Percentiles rank a stretch among this genome's conserved stretches.
These are phyloP conservation scores for Pseudocercospora fijiensis DNA, from an alignment of 2,329 filamentous ascomycete genomes.

Conservation along the genomic window DNA sequence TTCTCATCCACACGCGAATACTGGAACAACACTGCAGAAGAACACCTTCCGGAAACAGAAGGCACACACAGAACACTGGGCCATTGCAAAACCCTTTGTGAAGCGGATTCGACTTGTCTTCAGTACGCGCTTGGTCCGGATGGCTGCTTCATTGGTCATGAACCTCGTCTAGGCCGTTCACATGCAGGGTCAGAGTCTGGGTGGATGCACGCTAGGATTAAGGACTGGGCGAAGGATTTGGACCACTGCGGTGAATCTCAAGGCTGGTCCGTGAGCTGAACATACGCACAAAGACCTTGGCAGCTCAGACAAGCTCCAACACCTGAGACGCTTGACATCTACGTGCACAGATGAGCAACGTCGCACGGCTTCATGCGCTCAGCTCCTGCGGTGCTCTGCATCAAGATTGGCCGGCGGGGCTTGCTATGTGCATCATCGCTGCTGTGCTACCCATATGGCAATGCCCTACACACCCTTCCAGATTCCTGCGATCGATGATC, in stretches of 20 bases:
- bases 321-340: not conserved
- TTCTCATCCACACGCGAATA: slow-evolving; percentile 22
- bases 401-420: not conserved
- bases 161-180: slow-evolving; percentile 24
- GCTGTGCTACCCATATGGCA: not conserved
- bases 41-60: slow-evolving; percentile 19
- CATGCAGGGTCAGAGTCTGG: slow-evolving; percentile 24
- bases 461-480: not conserved
- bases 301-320: not conserved
- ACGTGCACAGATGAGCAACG: not conserved
- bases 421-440: not conserved
- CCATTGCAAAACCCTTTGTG: slow-evolving; percentile 30
- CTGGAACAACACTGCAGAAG: slow-evolving; percentile 34
- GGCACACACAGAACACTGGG: slow-evolving; percentile 17
- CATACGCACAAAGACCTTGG: not conserved
- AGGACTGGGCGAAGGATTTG: slow-evolving; percentile 20
- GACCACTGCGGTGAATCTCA: slow-evolving; percentile 20
- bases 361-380: not conserved
- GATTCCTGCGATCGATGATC: not conserved
- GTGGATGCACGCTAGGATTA: slow-evolving; percentile 29
- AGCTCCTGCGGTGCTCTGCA: not conserved
- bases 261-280: slow-evolving; percentile 24
- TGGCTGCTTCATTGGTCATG: slow-evolving; percentile 27
- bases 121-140: slow-evolving; percentile 28
- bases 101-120: slow-evolving; percentile 24